A percentile compares a stretch with the other conserved stretches of the same genome.
Conservation (phyloP, 352 stramenopile genomes). For the Globisporangium okanoganense region DNA sequence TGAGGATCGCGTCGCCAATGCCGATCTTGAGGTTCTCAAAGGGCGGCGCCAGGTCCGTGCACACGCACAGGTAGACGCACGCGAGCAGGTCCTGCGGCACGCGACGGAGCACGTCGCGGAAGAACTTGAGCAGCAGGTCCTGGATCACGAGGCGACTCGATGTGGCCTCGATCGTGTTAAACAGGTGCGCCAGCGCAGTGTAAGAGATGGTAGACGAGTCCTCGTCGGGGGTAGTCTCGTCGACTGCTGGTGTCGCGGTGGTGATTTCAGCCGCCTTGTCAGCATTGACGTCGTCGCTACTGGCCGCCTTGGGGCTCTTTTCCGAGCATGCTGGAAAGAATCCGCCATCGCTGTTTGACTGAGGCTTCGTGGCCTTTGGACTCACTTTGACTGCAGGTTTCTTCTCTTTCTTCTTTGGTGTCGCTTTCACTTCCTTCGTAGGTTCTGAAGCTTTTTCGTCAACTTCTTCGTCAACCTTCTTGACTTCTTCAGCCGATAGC, state of each 20-base stretch:
- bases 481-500: neutral
- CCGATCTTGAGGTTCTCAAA: constrained; percentile 98
- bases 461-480: neutral
- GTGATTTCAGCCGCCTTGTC: neutral
- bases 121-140: constrained; percentile 83
- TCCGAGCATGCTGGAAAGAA: constrained; percentile 34
- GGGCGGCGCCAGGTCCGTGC: constrained; percentile 91
- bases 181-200: constrained; percentile 57
- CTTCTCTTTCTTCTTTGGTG: neutral
- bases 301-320: constrained; percentile 9
- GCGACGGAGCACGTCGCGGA: constrained; percentile 68
- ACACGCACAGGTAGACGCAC: constrained; percentile 90
- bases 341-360: constrained; percentile 2
- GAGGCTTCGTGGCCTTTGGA: constrained; percentile 7
- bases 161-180: constrained; percentile 73
- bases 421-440: neutral
- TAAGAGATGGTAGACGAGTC: constrained; percentile 32
- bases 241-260: constrained; percentile 11
- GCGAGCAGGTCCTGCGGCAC: constrained; percentile 83
- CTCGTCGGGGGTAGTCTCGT: constrained; percentile 5
- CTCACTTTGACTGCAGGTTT: neutral
- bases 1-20: constrained; percentile 97
- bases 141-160: constrained; percentile 81
- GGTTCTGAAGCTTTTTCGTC: neutral
- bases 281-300: neutral